Percentiles rank a stretch among this genome's conserved stretches.
These are phyloP conservation scores for Phytopythium chamaehyphon DNA, from an alignment of 352 stramenopile species.

Conservation along the genomic window DNA sequence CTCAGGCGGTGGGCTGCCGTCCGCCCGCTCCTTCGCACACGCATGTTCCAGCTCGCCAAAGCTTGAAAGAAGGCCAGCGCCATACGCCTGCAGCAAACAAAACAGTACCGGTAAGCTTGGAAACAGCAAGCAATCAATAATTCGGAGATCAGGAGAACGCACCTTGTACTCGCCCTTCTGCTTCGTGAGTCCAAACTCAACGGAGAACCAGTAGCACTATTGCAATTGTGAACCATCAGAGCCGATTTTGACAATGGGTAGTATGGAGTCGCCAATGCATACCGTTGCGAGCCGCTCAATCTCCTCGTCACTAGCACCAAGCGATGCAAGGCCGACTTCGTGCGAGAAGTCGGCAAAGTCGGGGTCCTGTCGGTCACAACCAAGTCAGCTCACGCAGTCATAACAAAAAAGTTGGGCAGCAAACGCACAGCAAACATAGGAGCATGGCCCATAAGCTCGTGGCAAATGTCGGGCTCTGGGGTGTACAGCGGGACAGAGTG, in stretches of 20 bases:
- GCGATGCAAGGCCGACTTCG: slow-evolving; percentile 95
- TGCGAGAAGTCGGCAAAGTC: slow-evolving; percentile 98
- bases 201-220: slow-evolving; percentile 97
- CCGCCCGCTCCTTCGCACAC: slow-evolving; percentile 66
- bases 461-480: slow-evolving; percentile 97
- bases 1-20: slow-evolving; percentile 67
- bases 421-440: slow-evolving; percentile 93
- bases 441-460: slow-evolving; percentile 95
- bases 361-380: slow-evolving; percentile 56
- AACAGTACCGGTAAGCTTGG: not conserved
- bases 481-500: slow-evolving; percentile 96
- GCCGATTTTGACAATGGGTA: no score
- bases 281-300: slow-evolving; percentile 91
- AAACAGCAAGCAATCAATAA: not conserved
- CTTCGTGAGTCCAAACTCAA: slow-evolving; percentile 96
- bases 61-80: slow-evolving; percentile 94
- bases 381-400: not conserved
- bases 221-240: no score
- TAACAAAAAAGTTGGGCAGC: not conserved
- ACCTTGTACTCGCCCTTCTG: slow-evolving; percentile 93
- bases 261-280: no score
- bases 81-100: slow-evolving; percentile 76
- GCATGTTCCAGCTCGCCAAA: slow-evolving; percentile 98
- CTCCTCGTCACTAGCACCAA: slow-evolving; percentile 95
- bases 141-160: slow-evolving; percentile 1